These are phyloP conservation scores for Triticum monococcum DNA, from an alignment of 176 grass and related monocot genomes.

Conservation along the genomic window DNA sequence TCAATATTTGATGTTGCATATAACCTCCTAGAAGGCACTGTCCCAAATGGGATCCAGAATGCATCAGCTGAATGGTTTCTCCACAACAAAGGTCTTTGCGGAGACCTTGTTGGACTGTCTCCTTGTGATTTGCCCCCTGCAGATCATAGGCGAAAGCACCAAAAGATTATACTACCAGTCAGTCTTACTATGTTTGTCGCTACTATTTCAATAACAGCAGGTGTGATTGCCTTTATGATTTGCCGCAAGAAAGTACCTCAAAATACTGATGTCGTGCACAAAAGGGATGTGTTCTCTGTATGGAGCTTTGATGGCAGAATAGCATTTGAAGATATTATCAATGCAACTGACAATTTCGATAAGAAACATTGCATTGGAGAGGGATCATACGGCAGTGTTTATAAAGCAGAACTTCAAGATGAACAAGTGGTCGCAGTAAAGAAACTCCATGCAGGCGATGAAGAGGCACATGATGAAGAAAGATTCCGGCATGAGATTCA, in stretches of 20 bases:
- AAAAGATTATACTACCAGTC: background rate
- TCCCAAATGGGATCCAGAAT: background rate
- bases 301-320: slow-evolving; percentile 32
- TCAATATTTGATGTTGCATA: slow-evolving; percentile 35
- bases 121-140: background rate
- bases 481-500: slow-evolving; percentile 11
- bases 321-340: slow-evolving; percentile 22
- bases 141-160: background rate
- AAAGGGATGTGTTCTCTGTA: slow-evolving; percentile 1
- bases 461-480: background rate
- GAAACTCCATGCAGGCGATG: background rate
- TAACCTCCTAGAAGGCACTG: slow-evolving; percentile 30
- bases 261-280: background rate
- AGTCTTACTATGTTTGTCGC: background rate
- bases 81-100: slow-evolving; percentile 11
- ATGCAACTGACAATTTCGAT: slow-evolving; percentile 29
- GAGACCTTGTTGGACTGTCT: background rate
- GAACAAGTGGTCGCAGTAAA: slow-evolving; percentile 15
- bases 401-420: slow-evolving; percentile 5
- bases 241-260: background rate
- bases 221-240: background rate
- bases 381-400: slow-evolving; percentile 15
- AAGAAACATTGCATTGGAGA: slow-evolving; percentile 17
- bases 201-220: background rate
- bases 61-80: slow-evolving; percentile 11